Conservation (phyloP, 192 early-diverging fungal genomes). For the Backusella psychrophila region DNA sequence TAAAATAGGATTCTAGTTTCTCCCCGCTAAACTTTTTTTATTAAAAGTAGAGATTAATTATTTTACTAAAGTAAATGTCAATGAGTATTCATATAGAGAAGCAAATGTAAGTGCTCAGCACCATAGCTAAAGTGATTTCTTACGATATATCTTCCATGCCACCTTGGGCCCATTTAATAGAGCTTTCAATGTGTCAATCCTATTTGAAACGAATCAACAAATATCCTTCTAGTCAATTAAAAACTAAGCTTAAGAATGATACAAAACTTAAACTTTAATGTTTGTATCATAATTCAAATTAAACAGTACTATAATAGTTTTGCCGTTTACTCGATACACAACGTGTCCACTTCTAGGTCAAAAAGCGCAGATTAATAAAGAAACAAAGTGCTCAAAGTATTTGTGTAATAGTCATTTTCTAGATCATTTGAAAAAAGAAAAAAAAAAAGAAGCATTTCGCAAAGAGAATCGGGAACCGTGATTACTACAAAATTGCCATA, state of each 20-base stretch:
- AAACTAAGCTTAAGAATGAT: background rate
- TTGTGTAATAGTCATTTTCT: background rate
- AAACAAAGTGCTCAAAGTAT: background rate
- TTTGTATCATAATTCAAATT: background rate
- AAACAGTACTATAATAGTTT: background rate
- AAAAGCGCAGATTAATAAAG: background rate
- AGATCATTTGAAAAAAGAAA: background rate
- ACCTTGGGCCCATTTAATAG: background rate
- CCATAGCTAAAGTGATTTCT: background rate
- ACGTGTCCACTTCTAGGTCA: background rate
- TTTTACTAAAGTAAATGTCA: background rate
- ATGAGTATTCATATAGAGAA: background rate
- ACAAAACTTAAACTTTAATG: background rate
- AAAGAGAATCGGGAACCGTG: background rate
- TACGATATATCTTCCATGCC: background rate
- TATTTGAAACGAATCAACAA: background rate
- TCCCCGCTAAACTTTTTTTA: background rate
- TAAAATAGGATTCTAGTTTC: background rate
- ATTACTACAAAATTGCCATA: slow-evolving; percentile 2
- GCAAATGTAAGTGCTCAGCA: background rate
- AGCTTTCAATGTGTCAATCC: background rate
- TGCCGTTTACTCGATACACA: background rate
- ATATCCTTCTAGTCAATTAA: background rate
- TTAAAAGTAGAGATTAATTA: background rate
- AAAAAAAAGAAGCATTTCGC: background rate